Evolutionary conservation across 176 grass and related monocot species (phyloP), one percentile per base, ranked within the genome.

Genomic region (Aegilops speltoides): DNA sequence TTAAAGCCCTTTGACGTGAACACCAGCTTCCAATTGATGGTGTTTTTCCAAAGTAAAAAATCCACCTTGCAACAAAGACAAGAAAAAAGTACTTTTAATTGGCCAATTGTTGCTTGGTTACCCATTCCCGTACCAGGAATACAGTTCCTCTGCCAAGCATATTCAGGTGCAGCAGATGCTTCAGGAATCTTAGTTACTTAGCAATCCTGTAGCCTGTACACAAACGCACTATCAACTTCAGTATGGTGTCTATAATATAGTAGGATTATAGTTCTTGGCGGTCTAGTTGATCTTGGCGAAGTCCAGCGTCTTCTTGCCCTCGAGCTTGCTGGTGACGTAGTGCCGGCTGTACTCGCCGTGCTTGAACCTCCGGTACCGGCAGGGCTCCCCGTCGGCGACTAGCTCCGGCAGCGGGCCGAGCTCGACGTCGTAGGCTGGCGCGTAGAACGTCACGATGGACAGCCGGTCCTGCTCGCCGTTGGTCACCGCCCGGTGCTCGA

Each of bases 231-330:
- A 59, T 32, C 22, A 14, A 32, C 41, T 59, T 11, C 15, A 22
- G 48, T 38, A 13, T 48, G 0, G 11, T 52, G 64, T 33, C 0
- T 11, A 11, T 41, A 8, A 20, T 24, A 46, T 20, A 12, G 22
- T 20, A 12, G 22, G 63, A 40, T 56, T 75, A 1, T 77, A 59
- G 7, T 78, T 20, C 12, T 13, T 19, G 6, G 29, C 17, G 7
- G 9, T 79, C 25, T 76, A 46, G 16, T 87, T 41, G 17, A 95
- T 87, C 87, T 92, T 95, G 33, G 93, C 96, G 80, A 94, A 96
- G 17, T 98, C 93, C 15, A 96, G 90, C 33, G 91, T 94, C 90
- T 92, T 96, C 91, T 98, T 96, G 29, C 96, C 96, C 83, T 98
- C 74, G 33, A 98, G 90, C 79, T 85, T 89, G 83, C 84, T 95